These are phyloP conservation scores for Kuraishia capsulata DNA, from an alignment of 805 yeast species.

Conservation along the genomic window DNA sequence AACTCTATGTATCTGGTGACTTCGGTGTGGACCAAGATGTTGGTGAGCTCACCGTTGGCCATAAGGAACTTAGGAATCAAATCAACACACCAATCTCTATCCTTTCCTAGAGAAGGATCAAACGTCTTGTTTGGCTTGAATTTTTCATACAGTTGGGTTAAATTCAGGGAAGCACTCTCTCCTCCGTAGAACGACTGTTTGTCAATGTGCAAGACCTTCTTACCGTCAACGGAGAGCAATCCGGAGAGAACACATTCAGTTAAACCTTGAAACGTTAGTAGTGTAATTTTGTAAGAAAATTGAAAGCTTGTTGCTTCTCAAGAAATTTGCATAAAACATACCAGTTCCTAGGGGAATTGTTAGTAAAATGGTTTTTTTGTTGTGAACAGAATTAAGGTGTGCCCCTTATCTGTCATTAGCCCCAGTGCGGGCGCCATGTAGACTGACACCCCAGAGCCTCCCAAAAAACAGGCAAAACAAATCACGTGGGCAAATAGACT, in stretches of 20 bases:
- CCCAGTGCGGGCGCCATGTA: too few relatives aligned
- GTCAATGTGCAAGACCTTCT: slow-evolving; percentile 93
- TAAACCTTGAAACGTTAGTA: slow-evolving; percentile 61
- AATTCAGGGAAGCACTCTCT: slow-evolving; percentile 77
- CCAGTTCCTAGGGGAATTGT: slow-evolving; percentile 18
- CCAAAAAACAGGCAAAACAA: too few relatives aligned
- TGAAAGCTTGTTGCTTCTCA: neutral
- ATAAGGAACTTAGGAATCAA: slow-evolving; percentile 92
- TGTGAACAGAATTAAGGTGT: too few relatives aligned
- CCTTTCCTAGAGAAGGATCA: slow-evolving; percentile 71
- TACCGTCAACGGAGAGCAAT: slow-evolving; percentile 91
- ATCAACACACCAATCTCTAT: slow-evolving; percentile 97
- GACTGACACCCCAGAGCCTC: too few relatives aligned
- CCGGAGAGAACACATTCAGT: slow-evolving; percentile 96
- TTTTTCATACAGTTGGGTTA: slow-evolving; percentile 66
- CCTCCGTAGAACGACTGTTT: slow-evolving; percentile 96
- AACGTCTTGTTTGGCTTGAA: slow-evolving; percentile 78
- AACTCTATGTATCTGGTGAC: slow-evolving; percentile 94
- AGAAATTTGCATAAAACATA: slow-evolving; percentile 10
- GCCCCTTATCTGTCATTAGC: neutral
- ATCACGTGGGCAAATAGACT: too few relatives aligned
- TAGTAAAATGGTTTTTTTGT: neutral
- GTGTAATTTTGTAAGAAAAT: neutral
- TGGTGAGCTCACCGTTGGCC: slow-evolving; percentile 97
- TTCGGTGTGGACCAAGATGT: slow-evolving; percentile 89